Evolutionary conservation across 345 rosid genomes (phyloP), one percentile per base, ranked within the genome.

Genomic region (Salix viminalis): DNA sequence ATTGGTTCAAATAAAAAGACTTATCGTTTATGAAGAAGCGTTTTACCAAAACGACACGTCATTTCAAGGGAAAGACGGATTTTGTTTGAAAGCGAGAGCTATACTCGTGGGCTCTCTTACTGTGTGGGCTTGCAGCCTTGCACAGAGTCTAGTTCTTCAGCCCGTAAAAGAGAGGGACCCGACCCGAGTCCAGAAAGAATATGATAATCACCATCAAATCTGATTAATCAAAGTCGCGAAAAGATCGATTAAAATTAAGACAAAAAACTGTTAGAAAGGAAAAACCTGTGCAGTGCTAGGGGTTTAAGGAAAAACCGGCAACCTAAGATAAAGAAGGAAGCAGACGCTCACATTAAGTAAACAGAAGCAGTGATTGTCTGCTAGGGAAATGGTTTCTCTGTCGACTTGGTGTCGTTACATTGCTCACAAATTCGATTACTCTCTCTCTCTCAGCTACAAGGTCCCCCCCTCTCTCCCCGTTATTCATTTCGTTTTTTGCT

Each of bases 401-500:
- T 77, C 93, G 79, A 92, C 97, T 50, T 92, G 95, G 97, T 76
- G 80, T 70, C 89, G 97, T 66, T 92, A 94, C 89, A 11, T 90
- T 71, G 86, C 75, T 65, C 83, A 84, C 86, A 94, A 92, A 82
- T 80, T 90, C 68, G 91, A 91, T 56, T 92, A 92, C 83, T 90
- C 98, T 67, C 74, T 85, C 76, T 67, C 88, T 67, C 78, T 88
- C 69, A 80, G 87, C 80, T 82, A 77, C 86, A 91, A 91, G 97
- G 98, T 94, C 34, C 28, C 26, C 21, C 36, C 61, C 3, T 60
- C 26, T 24, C 44, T 58, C 41, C 68, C 66, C 74, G 0, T n/a
- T n/a, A 21, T 56, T 64, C n/a, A 15, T 18, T 61, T 24, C 71
- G 24, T 74, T 72, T 52, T 4, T 28, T 65, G 64, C 37, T 36